Evolutionary conservation across 2,329 filamentous ascomycete genomes (phyloP).

Genomic region (Trichoderma atrobrunneum): DNA sequence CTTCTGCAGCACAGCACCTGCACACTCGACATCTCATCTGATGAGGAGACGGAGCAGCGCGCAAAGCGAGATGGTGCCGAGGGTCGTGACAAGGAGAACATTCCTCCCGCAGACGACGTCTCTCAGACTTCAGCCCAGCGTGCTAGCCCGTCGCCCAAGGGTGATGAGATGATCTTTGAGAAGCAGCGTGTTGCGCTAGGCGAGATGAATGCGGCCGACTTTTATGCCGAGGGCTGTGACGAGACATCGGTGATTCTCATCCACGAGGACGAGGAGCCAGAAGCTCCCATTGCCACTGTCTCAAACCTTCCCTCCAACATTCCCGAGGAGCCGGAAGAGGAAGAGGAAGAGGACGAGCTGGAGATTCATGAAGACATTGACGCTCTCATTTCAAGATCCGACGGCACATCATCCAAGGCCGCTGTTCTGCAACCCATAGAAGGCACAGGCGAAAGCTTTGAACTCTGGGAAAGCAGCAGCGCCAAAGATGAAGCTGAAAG

Average conservation of each 20-base stretch:
- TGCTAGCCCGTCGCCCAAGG: conserved; percentile 27
- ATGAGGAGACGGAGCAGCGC: conserved; percentile 68
- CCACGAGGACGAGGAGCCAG: conserved; percentile 50
- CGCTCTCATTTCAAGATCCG: conserved; percentile 36
- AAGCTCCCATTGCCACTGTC: conserved; percentile 16
- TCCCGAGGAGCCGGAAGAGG: conserved; percentile 16
- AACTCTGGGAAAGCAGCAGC: conserved; percentile 70
- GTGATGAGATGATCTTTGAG: conserved; percentile 59
- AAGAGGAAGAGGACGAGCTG: conserved; percentile 23
- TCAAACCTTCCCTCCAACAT: conserved; percentile 2
- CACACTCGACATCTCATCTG: conserved; percentile 82
- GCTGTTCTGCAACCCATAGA: conserved; percentile 54
- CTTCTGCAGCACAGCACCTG: conserved; percentile 88
- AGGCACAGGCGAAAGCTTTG: conserved; percentile 59
- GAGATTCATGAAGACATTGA: conserved; percentile 33
- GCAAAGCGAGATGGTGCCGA: conserved; percentile 50
- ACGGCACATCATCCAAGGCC: conserved; percentile 41
- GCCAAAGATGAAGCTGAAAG: conserved; percentile 54
- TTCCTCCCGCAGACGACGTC: conserved; percentile 69
- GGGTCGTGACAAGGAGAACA: conserved; percentile 84
- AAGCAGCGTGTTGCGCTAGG: conserved; percentile 63
- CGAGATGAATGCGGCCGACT: conserved; percentile 66
- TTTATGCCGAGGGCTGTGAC: conserved; percentile 64
- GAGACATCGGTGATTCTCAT: conserved; percentile 60
- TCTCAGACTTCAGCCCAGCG: conserved; percentile 52